A percentile compares a stretch with the other conserved stretches of the same genome.
These are phyloP conservation scores for Ampelocalamus luodianensis DNA, from an alignment of 176 grass and related monocot species.

Conservation along the genomic window DNA sequence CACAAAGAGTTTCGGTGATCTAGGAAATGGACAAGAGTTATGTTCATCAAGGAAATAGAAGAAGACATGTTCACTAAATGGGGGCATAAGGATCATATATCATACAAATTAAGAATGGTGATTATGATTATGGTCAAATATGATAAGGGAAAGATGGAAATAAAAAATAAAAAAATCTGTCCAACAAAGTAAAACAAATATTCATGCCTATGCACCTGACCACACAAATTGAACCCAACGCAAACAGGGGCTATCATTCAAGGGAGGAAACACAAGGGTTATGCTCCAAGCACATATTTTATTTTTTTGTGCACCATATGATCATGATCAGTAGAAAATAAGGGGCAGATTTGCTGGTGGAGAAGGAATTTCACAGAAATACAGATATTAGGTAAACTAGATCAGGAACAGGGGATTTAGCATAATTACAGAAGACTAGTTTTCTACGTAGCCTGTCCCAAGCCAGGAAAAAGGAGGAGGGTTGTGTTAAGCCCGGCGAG, in stretches of 20 bases:
- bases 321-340: conserved; percentile 3
- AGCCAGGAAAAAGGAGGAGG: no score
- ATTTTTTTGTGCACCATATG: neutral
- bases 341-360: conserved; percentile 10
- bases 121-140: neutral
- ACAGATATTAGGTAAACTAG: neutral
- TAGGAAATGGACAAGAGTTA: neutral
- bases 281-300: neutral
- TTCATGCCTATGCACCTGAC: neutral
- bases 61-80: neutral
- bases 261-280: neutral
- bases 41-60: neutral
- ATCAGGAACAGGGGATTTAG: neutral
- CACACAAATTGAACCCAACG: neutral
- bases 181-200: neutral
- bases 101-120: neutral
- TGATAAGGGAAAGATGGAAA: neutral
- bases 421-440: conserved; percentile 1
- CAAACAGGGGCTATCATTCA: conserved; percentile 8
- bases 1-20: neutral
- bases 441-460: no score
- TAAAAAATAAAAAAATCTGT: neutral
- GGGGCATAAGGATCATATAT: neutral
- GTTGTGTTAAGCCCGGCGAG: no score
- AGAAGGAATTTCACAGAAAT: conserved; percentile 22